phyloP scores from a whole-genome alignment of 169 alveolate species.

The Cryptosporidium sp. region DNA sequence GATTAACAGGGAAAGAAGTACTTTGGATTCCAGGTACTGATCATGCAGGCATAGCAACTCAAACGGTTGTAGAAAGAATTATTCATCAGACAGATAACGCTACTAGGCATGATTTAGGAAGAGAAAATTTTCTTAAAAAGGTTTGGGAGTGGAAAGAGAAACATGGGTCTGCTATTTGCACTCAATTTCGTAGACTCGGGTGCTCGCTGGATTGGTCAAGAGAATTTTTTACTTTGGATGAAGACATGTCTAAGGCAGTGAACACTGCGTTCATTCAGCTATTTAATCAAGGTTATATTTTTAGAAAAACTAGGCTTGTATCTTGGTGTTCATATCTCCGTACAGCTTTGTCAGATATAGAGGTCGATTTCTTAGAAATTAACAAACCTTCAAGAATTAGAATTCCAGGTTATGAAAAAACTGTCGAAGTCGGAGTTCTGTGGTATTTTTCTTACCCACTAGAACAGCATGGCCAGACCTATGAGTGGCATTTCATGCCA shows the following conservation, averaged over 20 bases:
- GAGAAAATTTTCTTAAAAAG: slow-evolving; percentile 94
- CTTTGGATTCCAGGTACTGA: slow-evolving; percentile 99
- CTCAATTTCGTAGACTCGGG: slow-evolving; percentile 90
- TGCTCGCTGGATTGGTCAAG: slow-evolving; percentile 98
- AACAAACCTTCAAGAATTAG: slow-evolving; percentile 87
- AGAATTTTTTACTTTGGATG: slow-evolving; percentile 97
- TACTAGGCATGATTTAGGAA: slow-evolving; percentile 95
- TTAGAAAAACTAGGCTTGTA: slow-evolving; percentile 95
- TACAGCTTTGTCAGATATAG: slow-evolving; percentile 99
- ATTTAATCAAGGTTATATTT: slow-evolving; percentile 94
- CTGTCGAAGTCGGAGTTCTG: slow-evolving; percentile 97
- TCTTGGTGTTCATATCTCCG: slow-evolving; percentile 98
- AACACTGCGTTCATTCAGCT: slow-evolving; percentile 95
- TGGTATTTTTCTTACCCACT: slow-evolving; percentile 95
- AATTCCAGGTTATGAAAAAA: slow-evolving; percentile 86
- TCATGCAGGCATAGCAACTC: slow-evolving; percentile 99
- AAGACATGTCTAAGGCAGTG: slow-evolving; percentile 92
- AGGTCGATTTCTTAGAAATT: slow-evolving; percentile 96
- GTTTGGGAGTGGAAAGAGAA: slow-evolving; percentile 99
- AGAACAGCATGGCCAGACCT: slow-evolving; percentile 85
- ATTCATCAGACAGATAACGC: slow-evolving; percentile 91
- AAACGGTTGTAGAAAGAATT: slow-evolving; percentile 97
- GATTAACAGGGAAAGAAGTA: slow-evolving; percentile 95
- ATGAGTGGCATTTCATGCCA: slow-evolving; percentile 79
- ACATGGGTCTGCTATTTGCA: slow-evolving; percentile 93